A percentile compares a stretch with the other conserved stretches of the same genome.
These are phyloP conservation scores for Phytopythium vexans DNA, from an alignment of 352 stramenopile genomes.

Conservation along the genomic window DNA sequence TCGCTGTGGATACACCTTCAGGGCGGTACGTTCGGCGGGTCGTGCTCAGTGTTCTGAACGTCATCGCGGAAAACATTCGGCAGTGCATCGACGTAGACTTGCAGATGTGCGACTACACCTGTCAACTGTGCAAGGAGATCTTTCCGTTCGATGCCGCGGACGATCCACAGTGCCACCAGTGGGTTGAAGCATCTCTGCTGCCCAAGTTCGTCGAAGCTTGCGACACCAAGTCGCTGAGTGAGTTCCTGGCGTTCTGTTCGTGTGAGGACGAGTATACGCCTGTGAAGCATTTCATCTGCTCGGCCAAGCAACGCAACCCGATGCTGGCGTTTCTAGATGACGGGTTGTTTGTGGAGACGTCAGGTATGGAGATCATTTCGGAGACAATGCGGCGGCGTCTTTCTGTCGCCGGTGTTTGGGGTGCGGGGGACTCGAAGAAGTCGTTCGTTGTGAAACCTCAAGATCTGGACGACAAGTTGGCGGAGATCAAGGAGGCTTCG, in stretches of 20 bases:
- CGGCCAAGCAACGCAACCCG: constrained; percentile 55
- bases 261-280: constrained; percentile 74
- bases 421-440: constrained; percentile 41
- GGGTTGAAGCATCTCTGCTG: constrained; percentile 62
- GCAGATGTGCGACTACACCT: constrained; percentile 61
- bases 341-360: constrained; percentile 59
- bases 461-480: constrained; percentile 21
- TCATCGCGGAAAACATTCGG: constrained; percentile 73
- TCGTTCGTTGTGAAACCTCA: constrained; percentile 63
- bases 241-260: constrained; percentile 55
- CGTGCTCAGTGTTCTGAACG: constrained; percentile 71
- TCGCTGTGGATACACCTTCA: constrained; percentile 16
- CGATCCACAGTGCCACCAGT: constrained; percentile 72
- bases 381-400: constrained; percentile 69
- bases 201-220: constrained; percentile 73
- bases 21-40: constrained; percentile 65
- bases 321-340: constrained; percentile 71
- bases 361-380: constrained; percentile 75
- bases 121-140: constrained; percentile 57
- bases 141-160: constrained; percentile 50
- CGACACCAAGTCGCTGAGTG: constrained; percentile 42
- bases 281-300: constrained; percentile 68
- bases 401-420: constrained; percentile 76
- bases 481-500: constrained; percentile 21
- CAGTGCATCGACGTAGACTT: constrained; percentile 64